Conservation (phyloP, 2,329 filamentous ascomycete genomes). For the Diaporthe eres region DNA sequence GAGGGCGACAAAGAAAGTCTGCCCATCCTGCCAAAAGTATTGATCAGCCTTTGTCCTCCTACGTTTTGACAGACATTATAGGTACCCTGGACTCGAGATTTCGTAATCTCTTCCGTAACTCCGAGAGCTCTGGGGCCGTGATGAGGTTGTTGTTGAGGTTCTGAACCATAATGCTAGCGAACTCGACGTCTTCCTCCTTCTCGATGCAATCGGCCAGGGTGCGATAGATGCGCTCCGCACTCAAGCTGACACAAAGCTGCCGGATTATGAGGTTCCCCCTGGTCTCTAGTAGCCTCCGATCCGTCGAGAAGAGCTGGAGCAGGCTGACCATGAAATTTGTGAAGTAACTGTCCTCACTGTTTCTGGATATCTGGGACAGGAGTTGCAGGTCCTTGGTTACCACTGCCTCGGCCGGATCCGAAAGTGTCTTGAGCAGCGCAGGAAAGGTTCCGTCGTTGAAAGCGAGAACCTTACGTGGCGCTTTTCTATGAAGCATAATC, state of each 20-base stretch:
- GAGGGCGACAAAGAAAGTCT: slow-evolving; percentile 93
- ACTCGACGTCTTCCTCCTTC: slow-evolving; percentile 97
- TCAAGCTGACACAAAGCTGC: slow-evolving; percentile 92
- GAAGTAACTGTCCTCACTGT: slow-evolving; percentile 98
- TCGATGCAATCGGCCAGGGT: slow-evolving; percentile 97
- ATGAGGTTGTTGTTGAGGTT: slow-evolving; percentile 99
- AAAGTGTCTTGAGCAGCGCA: slow-evolving; percentile 93
- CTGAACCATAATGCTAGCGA: slow-evolving; percentile 99
- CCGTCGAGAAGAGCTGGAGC: slow-evolving; percentile 94
- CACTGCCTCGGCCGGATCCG: slow-evolving; percentile 94
- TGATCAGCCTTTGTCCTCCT: background rate
- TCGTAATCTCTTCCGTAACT: slow-evolving; percentile 88
- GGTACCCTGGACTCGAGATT: slow-evolving; percentile 88
- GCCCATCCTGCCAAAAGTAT: slow-evolving; percentile 76
- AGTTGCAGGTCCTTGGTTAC: slow-evolving; percentile 95
- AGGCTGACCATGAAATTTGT: slow-evolving; percentile 98
- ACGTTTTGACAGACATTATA: background rate
- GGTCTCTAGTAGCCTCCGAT: slow-evolving; percentile 90
- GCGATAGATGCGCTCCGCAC: slow-evolving; percentile 94
- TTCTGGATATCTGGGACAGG: slow-evolving; percentile 94
- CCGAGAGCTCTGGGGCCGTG: slow-evolving; percentile 92
- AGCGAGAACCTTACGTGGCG: slow-evolving; percentile 90
- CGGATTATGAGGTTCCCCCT: slow-evolving; percentile 96
- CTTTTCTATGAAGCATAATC: slow-evolving; percentile 97
- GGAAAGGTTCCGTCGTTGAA: slow-evolving; percentile 99